phyloP scores from a whole-genome alignment of 371 early-diverging fungal species.

The Saksenaea oblongispora region DNA sequence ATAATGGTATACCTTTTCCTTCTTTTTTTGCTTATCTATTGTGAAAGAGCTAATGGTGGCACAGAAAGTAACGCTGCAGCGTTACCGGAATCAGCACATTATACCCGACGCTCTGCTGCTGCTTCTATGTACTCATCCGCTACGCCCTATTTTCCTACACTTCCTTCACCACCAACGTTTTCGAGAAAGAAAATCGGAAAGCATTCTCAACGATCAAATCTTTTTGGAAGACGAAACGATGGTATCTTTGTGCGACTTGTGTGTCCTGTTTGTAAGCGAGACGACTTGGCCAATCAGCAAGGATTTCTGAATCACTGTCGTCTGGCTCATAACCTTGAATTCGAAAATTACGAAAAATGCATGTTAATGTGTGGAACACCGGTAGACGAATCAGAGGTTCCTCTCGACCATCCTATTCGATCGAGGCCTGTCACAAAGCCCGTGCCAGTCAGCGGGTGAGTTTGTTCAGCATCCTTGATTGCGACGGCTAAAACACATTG shows the following conservation, averaged over 20 bases:
- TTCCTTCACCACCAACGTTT: conserved; percentile 4
- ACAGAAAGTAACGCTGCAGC: conserved; percentile 25
- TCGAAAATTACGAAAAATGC: conserved; percentile 71
- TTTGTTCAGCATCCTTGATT: neutral
- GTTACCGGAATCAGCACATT: conserved; percentile 35
- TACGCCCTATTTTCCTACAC: neutral
- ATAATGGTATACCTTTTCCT: conserved; percentile 61
- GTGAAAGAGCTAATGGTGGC: neutral
- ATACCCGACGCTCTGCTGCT: conserved; percentile 44
- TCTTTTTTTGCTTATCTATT: neutral
- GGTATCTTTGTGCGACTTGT: conserved; percentile 61
- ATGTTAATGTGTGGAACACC: conserved; percentile 68
- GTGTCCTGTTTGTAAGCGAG: conserved; percentile 59
- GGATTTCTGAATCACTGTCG: conserved; percentile 85
- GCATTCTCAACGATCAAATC: conserved; percentile 13
- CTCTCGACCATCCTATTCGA: conserved; percentile 58
- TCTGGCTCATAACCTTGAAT: conserved; percentile 66
- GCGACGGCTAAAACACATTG: neutral
- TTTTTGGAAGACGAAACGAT: conserved; percentile 60
- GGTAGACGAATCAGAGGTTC: conserved; percentile 67
- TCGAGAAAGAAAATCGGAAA: conserved; percentile 16
- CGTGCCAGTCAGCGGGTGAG: conserved; percentile 15
- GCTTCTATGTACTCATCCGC: conserved; percentile 8
- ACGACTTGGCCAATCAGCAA: conserved; percentile 72
- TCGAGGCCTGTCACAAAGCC: conserved; percentile 31